Evolutionary conservation across 2,329 filamentous ascomycete species (phyloP).

Genomic region (Myriosclerotinia duriaeana): DNA sequence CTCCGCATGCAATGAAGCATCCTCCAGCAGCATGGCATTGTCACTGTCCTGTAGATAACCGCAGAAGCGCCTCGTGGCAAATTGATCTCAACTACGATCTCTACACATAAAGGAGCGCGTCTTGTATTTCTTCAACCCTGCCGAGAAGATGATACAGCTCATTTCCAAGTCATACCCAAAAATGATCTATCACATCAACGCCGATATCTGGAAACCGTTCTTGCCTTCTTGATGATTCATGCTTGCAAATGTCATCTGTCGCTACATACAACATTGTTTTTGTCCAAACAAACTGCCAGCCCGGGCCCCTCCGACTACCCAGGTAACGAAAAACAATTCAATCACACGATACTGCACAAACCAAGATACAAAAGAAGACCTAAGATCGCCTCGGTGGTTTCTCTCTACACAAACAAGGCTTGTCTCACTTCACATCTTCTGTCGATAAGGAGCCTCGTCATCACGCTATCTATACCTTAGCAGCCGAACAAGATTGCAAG

Average conservation of each 20-base stretch:
- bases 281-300: conserved; percentile 18
- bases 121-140: conserved; percentile 19
- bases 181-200: conserved; percentile 18
- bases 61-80: conserved; percentile 34
- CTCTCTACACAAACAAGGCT: conserved; percentile 14
- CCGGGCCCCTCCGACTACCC: not conserved
- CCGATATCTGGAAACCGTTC: conserved; percentile 12
- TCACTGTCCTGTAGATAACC: conserved; percentile 29
- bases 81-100: conserved; percentile 12
- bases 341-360: conserved; percentile 11
- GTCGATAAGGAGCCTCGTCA: conserved; percentile 29
- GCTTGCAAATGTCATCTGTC: conserved; percentile 15
- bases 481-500: conserved; percentile 32
- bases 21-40: conserved; percentile 22
- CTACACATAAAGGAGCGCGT: not conserved
- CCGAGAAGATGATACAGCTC: conserved; percentile 14
- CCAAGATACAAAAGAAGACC: conserved; percentile 3
- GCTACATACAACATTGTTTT: conserved; percentile 1
- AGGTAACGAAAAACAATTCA: conserved; percentile 13
- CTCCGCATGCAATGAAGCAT: conserved; percentile 21
- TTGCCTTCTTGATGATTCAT: conserved; percentile 20
- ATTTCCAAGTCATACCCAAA: conserved; percentile 22
- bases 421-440: conserved; percentile 19
- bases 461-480: conserved; percentile 4
- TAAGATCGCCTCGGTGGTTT: conserved; percentile 12